phyloP scores from a whole-genome alignment of 768 basidiomycete species.

The Pulveroboletus sp. region DNA sequence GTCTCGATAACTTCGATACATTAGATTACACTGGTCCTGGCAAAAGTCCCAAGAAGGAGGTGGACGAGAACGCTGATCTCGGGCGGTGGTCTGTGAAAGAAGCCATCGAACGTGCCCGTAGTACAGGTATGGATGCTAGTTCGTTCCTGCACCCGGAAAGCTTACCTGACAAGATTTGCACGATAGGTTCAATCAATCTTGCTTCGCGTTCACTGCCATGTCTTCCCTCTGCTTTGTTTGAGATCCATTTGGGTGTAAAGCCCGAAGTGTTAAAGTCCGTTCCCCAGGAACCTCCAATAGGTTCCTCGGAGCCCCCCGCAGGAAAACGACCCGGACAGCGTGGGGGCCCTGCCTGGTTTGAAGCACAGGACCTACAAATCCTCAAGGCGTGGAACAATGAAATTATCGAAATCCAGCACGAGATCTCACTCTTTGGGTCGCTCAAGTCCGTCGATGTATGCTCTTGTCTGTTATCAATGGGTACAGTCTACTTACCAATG shows the following conservation, averaged over 20 bases:
- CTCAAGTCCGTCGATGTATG: conserved; percentile 78
- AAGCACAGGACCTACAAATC: conserved; percentile 73
- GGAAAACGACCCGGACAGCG: conserved; percentile 41
- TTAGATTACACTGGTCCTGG: conserved; percentile 50
- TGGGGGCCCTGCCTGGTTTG: conserved; percentile 68
- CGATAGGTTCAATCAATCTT: conserved; percentile 70
- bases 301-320: conserved; percentile 33
- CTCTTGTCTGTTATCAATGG: neutral
- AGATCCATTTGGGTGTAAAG: conserved; percentile 73
- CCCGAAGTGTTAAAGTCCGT: conserved; percentile 69
- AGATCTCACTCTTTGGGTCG: conserved; percentile 82
- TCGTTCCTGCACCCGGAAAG: conserved; percentile 34
- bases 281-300: conserved; percentile 53
- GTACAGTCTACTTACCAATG: conserved; percentile 1
- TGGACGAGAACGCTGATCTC: conserved; percentile 44
- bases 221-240: conserved; percentile 74
- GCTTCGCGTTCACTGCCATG: conserved; percentile 70
- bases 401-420: conserved; percentile 75
- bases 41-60: conserved; percentile 32
- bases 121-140: conserved; percentile 56
- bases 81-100: conserved; percentile 70
- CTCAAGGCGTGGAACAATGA: conserved; percentile 82
- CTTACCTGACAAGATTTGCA: conserved; percentile 44
- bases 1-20: conserved; percentile 36
- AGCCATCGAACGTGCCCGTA: conserved; percentile 73